A percentile compares a stretch with the other conserved stretches of the same genome.
These are phyloP conservation scores for Suillus decipiens DNA, from an alignment of 768 basidiomycete species.

Conservation along the genomic window DNA sequence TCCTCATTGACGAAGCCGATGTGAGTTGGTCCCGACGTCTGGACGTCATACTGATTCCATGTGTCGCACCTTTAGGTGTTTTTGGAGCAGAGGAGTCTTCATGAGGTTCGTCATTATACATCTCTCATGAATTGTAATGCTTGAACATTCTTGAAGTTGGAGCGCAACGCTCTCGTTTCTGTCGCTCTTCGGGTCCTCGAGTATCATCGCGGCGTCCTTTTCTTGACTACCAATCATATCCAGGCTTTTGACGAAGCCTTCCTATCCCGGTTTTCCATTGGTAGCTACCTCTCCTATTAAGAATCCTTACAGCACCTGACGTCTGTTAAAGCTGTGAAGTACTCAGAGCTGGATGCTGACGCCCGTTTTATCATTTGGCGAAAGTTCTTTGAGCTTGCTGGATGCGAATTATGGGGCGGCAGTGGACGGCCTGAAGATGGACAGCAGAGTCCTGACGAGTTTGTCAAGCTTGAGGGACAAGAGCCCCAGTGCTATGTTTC, in stretches of 20 bases:
- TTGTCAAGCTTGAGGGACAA: conserved; percentile 13
- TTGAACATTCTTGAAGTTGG: conserved; percentile 29
- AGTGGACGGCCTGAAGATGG: conserved; percentile 1
- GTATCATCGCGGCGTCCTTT: conserved; percentile 61
- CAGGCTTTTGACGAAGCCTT: conserved; percentile 62
- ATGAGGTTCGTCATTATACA: conserved; percentile 36
- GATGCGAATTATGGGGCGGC: conserved; percentile 13
- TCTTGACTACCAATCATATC: conserved; percentile 48
- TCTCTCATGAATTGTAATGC: background rate
- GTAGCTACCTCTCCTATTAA: conserved; percentile 7
- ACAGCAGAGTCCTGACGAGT: conserved; percentile 8
- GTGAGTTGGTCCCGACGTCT: conserved; percentile 7
- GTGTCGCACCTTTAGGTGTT: conserved; percentile 55
- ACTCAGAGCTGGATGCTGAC: conserved; percentile 25
- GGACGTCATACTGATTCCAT: background rate
- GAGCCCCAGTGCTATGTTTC: conserved; percentile 14
- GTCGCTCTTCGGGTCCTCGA: conserved; percentile 65
- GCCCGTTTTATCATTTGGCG: conserved; percentile 27
- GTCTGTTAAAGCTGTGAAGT: conserved; percentile 24
- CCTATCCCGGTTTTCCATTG: conserved; percentile 67
- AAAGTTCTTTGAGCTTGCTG: conserved; percentile 28
- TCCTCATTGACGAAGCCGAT: conserved; percentile 53
- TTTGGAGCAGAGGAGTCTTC: conserved; percentile 66
- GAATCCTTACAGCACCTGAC: background rate
- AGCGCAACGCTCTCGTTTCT: conserved; percentile 73